These are phyloP conservation scores for Paecilomyces dactylethromorphus DNA, from an alignment of 2,329 filamentous ascomycete species.

Conservation along the genomic window DNA sequence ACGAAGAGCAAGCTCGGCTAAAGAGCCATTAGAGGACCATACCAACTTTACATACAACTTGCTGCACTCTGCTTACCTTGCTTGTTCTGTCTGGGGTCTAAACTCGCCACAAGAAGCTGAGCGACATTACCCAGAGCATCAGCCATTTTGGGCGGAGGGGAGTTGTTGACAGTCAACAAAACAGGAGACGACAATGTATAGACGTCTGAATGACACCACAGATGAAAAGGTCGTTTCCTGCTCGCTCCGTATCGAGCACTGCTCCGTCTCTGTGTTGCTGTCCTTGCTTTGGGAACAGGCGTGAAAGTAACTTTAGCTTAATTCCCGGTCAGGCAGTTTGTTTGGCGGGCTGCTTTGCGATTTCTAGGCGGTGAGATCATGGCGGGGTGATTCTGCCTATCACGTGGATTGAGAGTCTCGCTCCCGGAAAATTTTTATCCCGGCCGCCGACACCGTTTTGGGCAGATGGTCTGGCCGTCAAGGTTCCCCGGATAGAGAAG, in stretches of 20 bases:
- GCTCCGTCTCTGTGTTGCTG: neutral
- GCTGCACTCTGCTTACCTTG: slow-evolving; percentile 59
- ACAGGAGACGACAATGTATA: slow-evolving; percentile 1
- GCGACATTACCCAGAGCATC: slow-evolving; percentile 59
- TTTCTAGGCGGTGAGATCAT: slow-evolving; percentile 19
- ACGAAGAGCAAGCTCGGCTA: slow-evolving; percentile 77
- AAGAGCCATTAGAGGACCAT: slow-evolving; percentile 7
- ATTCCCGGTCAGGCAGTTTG: slow-evolving; percentile 27
- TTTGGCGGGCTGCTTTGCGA: slow-evolving; percentile 22
- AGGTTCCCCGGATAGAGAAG: neutral
- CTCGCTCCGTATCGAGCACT: slow-evolving; percentile 16
- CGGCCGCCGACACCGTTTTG: neutral
- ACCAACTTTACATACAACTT: neutral
- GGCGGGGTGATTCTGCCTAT: slow-evolving; percentile 19
- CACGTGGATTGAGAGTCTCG: slow-evolving; percentile 10
- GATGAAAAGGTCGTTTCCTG: neutral
- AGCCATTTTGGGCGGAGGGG: slow-evolving; percentile 46
- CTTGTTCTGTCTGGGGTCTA: slow-evolving; percentile 81
- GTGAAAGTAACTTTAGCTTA: slow-evolving; percentile 11
- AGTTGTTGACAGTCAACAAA: slow-evolving; percentile 10
- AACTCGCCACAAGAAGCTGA: slow-evolving; percentile 80
- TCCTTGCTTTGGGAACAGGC: neutral
- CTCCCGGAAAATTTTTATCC: neutral
- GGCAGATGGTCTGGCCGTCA: neutral
- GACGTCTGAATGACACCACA: neutral